Percentiles rank a stretch among this genome's conserved stretches.
These are phyloP conservation scores for Malassezia brasiliensis DNA, from an alignment of 1,284 basidiomycete genomes.

Conservation along the genomic window DNA sequence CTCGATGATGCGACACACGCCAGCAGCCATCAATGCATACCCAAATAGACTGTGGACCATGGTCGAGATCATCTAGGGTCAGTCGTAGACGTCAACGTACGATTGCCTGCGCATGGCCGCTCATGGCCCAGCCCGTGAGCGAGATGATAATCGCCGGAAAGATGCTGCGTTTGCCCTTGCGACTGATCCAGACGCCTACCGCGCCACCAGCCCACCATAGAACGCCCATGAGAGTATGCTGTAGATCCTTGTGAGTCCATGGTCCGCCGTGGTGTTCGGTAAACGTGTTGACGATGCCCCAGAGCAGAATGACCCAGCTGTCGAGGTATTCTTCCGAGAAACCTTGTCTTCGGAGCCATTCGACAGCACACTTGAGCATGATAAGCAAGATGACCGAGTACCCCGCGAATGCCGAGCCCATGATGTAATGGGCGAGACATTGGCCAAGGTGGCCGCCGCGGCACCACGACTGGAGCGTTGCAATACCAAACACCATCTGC, in stretches of 20 bases:
- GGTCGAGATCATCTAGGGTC: slow-evolving; percentile 26
- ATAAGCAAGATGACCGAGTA: slow-evolving; percentile 78
- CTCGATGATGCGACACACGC: slow-evolving; percentile 70
- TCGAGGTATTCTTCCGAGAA: slow-evolving; percentile 76
- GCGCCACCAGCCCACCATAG: slow-evolving; percentile 78
- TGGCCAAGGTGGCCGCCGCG: slow-evolving; percentile 60
- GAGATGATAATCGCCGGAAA: slow-evolving; percentile 69
- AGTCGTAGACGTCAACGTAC: slow-evolving; percentile 57
- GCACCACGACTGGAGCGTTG: slow-evolving; percentile 52
- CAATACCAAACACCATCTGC: slow-evolving; percentile 39
- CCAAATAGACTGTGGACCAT: slow-evolving; percentile 77
- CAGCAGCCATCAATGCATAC: slow-evolving; percentile 74
- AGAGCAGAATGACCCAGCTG: slow-evolving; percentile 74
- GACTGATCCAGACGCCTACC: slow-evolving; percentile 72
- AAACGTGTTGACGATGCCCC: slow-evolving; percentile 79
- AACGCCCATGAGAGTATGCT: slow-evolving; percentile 62
- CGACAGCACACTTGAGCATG: slow-evolving; percentile 69
- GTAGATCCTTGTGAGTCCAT: slow-evolving; percentile 77
- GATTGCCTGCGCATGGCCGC: slow-evolving; percentile 72
- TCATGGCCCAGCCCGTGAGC: slow-evolving; percentile 78
- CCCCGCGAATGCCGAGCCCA: slow-evolving; percentile 54
- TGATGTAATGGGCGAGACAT: slow-evolving; percentile 60
- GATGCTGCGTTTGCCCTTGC: slow-evolving; percentile 73
- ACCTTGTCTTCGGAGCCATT: slow-evolving; percentile 59
- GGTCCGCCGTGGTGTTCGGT: slow-evolving; percentile 57